These are phyloP conservation scores for Paramecium sexaurelia DNA, from an alignment of 73 alveolate species.

Conservation along the genomic window DNA sequence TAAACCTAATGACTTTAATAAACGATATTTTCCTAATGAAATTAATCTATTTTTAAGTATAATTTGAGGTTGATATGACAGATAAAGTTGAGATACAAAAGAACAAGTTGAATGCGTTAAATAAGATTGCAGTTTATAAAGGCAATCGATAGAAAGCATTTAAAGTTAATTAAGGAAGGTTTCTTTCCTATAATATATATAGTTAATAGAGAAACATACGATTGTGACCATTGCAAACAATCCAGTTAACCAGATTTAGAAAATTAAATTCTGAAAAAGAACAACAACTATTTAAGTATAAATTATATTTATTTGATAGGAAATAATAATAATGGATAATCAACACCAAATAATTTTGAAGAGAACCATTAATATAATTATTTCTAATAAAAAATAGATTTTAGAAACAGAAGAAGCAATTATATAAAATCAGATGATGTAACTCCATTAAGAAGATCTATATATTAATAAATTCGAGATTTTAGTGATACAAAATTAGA, in stretches of 20 bases:
- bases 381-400: background rate
- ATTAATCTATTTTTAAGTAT: background rate
- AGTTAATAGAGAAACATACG: conserved; percentile 21
- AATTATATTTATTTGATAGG: background rate
- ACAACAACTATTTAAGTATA: background rate
- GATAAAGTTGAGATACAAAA: background rate
- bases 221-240: background rate
- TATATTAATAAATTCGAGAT: background rate
- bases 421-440: background rate
- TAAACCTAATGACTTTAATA: background rate
- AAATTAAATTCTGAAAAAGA: background rate
- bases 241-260: background rate
- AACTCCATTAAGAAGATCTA: background rate
- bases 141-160: background rate
- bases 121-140: background rate
- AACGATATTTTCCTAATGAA: conserved; percentile 22
- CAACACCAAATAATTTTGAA: background rate
- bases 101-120: background rate
- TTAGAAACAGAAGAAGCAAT: background rate
- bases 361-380: background rate
- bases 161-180: conserved; percentile 13
- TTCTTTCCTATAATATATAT: conserved; percentile 2
- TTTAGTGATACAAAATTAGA: conserved; percentile 14
- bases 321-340: background rate
- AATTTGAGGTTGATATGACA: background rate